Percentiles rank a stretch among this genome's conserved stretches.
Conservation (phyloP, 371 early-diverging fungal genomes). For the Mucor irregularis region DNA sequence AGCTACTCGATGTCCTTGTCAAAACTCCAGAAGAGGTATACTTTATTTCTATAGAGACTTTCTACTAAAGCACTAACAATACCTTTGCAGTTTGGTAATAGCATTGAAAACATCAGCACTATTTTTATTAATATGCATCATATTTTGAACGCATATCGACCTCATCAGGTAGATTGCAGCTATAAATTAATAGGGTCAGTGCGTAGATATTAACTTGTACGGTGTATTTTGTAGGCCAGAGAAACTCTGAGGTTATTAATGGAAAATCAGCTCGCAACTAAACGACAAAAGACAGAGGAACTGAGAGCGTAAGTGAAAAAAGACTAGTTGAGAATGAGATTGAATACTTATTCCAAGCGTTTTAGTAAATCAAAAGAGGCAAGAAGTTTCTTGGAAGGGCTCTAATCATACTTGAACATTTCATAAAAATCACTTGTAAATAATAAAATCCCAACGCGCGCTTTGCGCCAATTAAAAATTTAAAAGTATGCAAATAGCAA, state of each 20-base stretch:
- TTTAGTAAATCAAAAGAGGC: conserved; percentile 14
- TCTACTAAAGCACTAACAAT: no score
- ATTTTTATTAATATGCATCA: conserved; percentile 77
- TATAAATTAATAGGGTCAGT: no score
- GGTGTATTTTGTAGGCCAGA: conserved; percentile 54
- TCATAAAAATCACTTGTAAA: no score
- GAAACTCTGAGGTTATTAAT: conserved; percentile 73
- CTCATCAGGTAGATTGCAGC: conserved; percentile 57
- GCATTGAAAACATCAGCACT: conserved; percentile 65
- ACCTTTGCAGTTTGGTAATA: conserved; percentile 51
- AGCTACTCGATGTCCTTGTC: conserved; percentile 58
- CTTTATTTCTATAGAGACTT: neutral
- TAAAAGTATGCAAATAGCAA: no score
- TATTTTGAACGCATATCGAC: conserved; percentile 71
- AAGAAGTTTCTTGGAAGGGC: neutral
- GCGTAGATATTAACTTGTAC: no score
- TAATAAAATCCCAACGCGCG: no score
- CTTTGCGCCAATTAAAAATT: no score
- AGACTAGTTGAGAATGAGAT: no score
- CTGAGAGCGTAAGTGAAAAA: conserved; percentile 43
- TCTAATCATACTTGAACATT: no score
- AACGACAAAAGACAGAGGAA: conserved; percentile 51
- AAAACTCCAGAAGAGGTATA: conserved; percentile 57
- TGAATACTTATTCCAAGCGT: no score
- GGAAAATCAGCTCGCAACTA: conserved; percentile 67